Evolutionary conservation across 1,284 basidiomycete genomes (phyloP), one percentile per base, ranked within the genome.

Genomic region (Microbotryomycetes sp.): DNA sequence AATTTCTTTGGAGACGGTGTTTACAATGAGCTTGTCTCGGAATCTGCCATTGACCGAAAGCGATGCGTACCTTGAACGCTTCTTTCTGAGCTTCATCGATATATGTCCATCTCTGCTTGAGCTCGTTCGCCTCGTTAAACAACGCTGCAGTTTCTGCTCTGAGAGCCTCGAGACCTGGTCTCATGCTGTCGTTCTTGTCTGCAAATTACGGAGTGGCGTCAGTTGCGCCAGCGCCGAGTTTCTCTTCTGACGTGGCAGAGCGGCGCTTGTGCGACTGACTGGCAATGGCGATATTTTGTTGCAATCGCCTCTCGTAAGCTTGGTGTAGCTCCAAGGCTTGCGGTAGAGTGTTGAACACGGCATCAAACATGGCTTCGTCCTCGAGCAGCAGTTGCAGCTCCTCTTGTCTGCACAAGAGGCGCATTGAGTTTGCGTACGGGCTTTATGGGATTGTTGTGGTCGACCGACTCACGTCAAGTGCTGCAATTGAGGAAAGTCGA

Each of bases 311-410:
- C 67, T 91, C 87, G 23, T 65, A 59, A 1, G 84, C 82, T 65
- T 83, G 81, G 61, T 90, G 85, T 61, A 91, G 77, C 15, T 81
- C 79, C 71, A 85, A 84, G 46, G 92, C 88, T 49, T 81, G 80
- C 1, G 83, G 79, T 9, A 93, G 76, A 1, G 87, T 84, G 74
- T 91, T 85, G 68, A 94, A 86, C 62, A 88, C 80, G 5, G 91
- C 88, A 74, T 93, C 87, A 67, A 92, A 91, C 73, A 91, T 91
- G 21, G 80, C 78, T 1, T 85, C 86, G 71, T 93, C 88, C 21
- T 81, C 79, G 24, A 94, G 77, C 21, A 94, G 78, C 73, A 91
- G 89, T 75, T 93, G 88, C n/a, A 96, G 80, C 70, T 91, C 89
- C 66, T 89, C 85, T 59, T 87, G 83, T 67, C 89, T 91, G 73